Evolutionary conservation across 2,329 filamentous ascomycete species (phyloP), one percentile per base, ranked within the genome.

Genomic region (Fusarium xyrophilum): DNA sequence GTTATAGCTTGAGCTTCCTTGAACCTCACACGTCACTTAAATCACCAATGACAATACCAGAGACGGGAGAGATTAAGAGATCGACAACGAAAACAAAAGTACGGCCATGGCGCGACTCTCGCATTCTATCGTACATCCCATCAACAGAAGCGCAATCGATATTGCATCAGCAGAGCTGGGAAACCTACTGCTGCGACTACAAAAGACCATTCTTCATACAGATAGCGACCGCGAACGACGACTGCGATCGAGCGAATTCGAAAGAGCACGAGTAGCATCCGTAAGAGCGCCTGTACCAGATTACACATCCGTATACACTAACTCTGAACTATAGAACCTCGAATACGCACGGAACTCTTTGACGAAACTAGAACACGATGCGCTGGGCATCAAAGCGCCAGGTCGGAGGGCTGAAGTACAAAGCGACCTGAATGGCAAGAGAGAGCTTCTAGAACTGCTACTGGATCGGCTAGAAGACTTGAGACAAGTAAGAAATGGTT

Each of bases 311-410:
- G 46, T 11, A 10, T 7, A 25, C 6, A 28, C 54, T 75, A 51
- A 74, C 8, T 23, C 5, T 43, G 7, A 15, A 4, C 17, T 17
- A 19, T 66, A 92, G 87, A 94, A 93, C 73, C 82, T 95, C 64
- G 86, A 91, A 69, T 88, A 91, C 76, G 91, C 92, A 23, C 87
- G 89, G 40, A 85, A 84, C 1, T 84, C 92, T 32, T 86, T 94
- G 58, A 85, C 90, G 23, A 88, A 85, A 62, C 84, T 93, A 42
- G 92, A 93, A 76, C 90, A 92, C 72, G 87, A 91, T 70, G 84
- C 88, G 9, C 78, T 86, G 17, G 81, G 79, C n/a, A 79, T 89
- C 66, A 89, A 89, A 75, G 80, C 85, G 33, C 84, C 85, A 59
- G 77, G 83, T 8, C 86, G 85, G 61, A 86, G 88, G 70, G 82